A percentile compares a stretch with the other conserved stretches of the same genome.
Conservation (phyloP, 2,329 filamentous ascomycete species). For the Byssoonygena ceratinophila region DNA sequence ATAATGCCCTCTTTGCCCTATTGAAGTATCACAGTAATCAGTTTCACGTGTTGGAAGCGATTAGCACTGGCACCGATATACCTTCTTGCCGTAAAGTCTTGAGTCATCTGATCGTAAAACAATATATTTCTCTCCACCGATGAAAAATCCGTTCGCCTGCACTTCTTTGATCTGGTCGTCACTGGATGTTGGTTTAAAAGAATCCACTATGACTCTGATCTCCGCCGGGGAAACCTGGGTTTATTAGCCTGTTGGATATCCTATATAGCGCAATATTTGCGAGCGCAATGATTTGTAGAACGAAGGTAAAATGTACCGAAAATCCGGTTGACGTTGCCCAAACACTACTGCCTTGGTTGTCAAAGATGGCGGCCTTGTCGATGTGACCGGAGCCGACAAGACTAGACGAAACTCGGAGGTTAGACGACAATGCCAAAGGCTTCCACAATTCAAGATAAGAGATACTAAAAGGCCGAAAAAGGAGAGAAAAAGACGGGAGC, state of each 20-base stretch:
- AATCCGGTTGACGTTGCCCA: constrained; percentile 67
- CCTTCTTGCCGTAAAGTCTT: constrained; percentile 77
- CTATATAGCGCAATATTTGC: neutral
- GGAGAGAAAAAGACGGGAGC: too few species aligned
- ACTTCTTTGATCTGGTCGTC: constrained; percentile 51
- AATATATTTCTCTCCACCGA: constrained; percentile 69
- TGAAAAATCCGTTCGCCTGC: constrained; percentile 60
- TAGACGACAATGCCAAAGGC: neutral
- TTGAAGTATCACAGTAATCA: neutral
- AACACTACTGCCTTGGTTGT: constrained; percentile 63
- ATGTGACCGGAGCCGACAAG: constrained; percentile 68
- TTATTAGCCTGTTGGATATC: neutral
- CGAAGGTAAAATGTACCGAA: constrained; percentile 46
- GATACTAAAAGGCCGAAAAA: neutral
- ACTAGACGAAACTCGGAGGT: constrained; percentile 40
- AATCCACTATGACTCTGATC: constrained; percentile 44
- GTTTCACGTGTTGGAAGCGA: neutral
- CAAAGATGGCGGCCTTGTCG: constrained; percentile 78
- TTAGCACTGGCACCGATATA: constrained; percentile 31
- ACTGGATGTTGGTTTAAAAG: constrained; percentile 42
- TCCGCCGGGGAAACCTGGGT: constrained; percentile 44
- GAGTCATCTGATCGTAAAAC: constrained; percentile 64
- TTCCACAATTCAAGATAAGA: neutral
- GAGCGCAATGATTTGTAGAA: neutral
- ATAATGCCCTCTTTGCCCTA: constrained; percentile 71